Conservation (phyloP, 75 land plant genomes). For the Adiantum capillusveneris region DNA sequence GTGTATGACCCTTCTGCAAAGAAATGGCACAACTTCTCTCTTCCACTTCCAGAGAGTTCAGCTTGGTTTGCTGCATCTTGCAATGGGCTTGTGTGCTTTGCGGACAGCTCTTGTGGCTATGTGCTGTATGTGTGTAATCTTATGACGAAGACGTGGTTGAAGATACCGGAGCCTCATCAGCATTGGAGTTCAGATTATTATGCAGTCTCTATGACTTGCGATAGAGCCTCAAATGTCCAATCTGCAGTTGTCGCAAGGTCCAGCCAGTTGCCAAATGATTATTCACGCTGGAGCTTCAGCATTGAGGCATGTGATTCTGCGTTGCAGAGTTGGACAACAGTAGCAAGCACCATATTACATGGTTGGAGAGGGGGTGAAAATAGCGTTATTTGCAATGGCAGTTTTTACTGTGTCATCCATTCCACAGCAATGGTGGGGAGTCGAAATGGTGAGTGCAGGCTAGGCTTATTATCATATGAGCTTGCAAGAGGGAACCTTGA, state of each 20-base stretch:
- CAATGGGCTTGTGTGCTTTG: slow-evolving; percentile 63
- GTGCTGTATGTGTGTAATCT: slow-evolving; percentile 62
- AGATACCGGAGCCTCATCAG: slow-evolving; percentile 42
- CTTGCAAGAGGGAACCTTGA: slow-evolving; percentile 27
- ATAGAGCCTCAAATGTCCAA: slow-evolving; percentile 35
- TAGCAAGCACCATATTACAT: slow-evolving; percentile 39
- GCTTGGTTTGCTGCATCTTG: slow-evolving; percentile 63
- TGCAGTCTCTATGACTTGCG: slow-evolving; percentile 53
- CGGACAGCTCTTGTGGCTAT: slow-evolving; percentile 48
- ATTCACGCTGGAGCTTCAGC: slow-evolving; percentile 61
- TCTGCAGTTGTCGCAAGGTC: slow-evolving; percentile 48
- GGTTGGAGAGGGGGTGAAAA: slow-evolving; percentile 86
- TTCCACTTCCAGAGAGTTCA: slow-evolving; percentile 49
- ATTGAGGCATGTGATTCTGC: slow-evolving; percentile 57
- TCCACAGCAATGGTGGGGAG: slow-evolving; percentile 39
- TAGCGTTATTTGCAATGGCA: slow-evolving; percentile 63
- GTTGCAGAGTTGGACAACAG: slow-evolving; percentile 31
- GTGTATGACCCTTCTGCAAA: slow-evolving; percentile 56
- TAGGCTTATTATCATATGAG: slow-evolving; percentile 49
- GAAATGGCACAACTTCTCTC: slow-evolving; percentile 63
- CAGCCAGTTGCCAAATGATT: slow-evolving; percentile 65
- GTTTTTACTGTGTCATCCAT: slow-evolving; percentile 58
- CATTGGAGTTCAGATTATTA: slow-evolving; percentile 47
- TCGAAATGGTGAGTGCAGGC: slow-evolving; percentile 33
- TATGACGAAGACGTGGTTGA: slow-evolving; percentile 34